Conservation (phyloP, 768 basidiomycete genomes). For the Tricholoma hemisulphureum region DNA sequence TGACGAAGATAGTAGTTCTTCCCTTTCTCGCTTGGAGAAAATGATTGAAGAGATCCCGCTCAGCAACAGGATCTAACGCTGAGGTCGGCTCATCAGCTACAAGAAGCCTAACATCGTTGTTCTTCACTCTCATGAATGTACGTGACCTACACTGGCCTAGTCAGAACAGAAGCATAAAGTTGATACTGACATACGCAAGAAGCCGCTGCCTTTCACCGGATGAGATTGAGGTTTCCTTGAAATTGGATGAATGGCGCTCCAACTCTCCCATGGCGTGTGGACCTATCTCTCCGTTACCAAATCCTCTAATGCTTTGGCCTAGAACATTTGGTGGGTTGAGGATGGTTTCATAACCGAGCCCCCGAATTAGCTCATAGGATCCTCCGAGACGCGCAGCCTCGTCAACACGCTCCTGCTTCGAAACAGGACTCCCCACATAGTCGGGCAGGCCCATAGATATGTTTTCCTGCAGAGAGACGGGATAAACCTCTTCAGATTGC, state of each 20-base stretch:
- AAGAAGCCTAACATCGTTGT: slow-evolving; percentile 44
- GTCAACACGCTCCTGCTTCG: slow-evolving; percentile 16
- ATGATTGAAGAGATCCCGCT: slow-evolving; percentile 44
- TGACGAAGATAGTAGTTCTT: slow-evolving; percentile 57
- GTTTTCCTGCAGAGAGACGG: slow-evolving; percentile 37
- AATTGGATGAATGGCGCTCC: slow-evolving; percentile 23
- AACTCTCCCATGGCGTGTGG: slow-evolving; percentile 33
- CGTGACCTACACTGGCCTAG: slow-evolving; percentile 37
- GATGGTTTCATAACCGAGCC: slow-evolving; percentile 41
- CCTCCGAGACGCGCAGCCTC: slow-evolving; percentile 40
- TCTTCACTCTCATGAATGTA: slow-evolving; percentile 43
- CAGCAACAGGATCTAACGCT: slow-evolving; percentile 53
- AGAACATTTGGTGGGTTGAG: slow-evolving; percentile 31
- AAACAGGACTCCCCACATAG: slow-evolving; percentile 8
- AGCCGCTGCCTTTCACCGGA: slow-evolving; percentile 52
- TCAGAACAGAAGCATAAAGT: background rate
- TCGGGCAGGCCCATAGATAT: slow-evolving; percentile 33
- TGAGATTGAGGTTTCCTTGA: slow-evolving; percentile 32
- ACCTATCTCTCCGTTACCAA: slow-evolving; percentile 27
- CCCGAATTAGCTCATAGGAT: slow-evolving; percentile 37
- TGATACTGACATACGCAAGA: slow-evolving; percentile 40
- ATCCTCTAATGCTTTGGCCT: slow-evolving; percentile 28
- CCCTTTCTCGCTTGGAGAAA: slow-evolving; percentile 38
- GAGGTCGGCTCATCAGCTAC: slow-evolving; percentile 61
- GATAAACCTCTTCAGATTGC: slow-evolving; percentile 38